Percentiles rank a stretch among this genome's conserved stretches.
These are phyloP conservation scores for Pichia manshurica DNA, from an alignment of 805 yeast genomes.

Conservation along the genomic window DNA sequence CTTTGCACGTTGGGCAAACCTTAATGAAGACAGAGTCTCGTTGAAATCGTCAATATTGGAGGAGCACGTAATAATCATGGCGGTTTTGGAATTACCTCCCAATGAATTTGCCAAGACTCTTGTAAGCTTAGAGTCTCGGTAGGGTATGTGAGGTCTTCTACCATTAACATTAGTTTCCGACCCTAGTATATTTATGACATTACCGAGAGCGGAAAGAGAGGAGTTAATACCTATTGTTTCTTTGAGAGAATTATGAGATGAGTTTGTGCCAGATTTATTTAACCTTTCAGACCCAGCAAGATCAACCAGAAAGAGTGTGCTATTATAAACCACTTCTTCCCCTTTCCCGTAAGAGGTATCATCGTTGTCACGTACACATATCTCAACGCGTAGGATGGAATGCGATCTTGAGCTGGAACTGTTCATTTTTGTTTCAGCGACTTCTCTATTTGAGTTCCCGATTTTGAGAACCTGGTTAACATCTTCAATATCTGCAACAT, in stretches of 20 bases:
- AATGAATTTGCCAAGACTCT: constrained; percentile 71
- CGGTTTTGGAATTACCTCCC: constrained; percentile 78
- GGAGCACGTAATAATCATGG: constrained; percentile 68
- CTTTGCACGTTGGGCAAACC: constrained; percentile 74
- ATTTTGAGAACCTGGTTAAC: constrained; percentile 50
- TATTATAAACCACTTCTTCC: constrained; percentile 45
- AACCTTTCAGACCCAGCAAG: constrained; percentile 72
- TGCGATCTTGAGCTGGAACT: constrained; percentile 73
- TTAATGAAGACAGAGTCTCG: constrained; percentile 66
- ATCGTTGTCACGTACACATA: constrained; percentile 30
- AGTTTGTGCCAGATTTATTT: constrained; percentile 55
- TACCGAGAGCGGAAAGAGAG: constrained; percentile 71
- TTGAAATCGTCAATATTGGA: constrained; percentile 48
- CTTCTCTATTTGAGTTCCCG: constrained; percentile 53
- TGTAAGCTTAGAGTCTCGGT: constrained; percentile 63
- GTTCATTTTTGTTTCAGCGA: constrained; percentile 28
- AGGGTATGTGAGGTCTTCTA: constrained; percentile 1
- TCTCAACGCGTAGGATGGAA: constrained; percentile 63
- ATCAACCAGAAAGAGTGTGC: constrained; percentile 71
- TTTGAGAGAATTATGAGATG: constrained; percentile 65
- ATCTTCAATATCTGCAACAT: constrained; percentile 54
- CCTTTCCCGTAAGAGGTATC: constrained; percentile 20
- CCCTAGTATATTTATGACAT: constrained; percentile 73
- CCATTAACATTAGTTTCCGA: constrained; percentile 51
- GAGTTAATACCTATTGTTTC: constrained; percentile 82